Conservation (phyloP, 2,329 filamentous ascomycete genomes). For the Stromatinia cepivora region DNA sequence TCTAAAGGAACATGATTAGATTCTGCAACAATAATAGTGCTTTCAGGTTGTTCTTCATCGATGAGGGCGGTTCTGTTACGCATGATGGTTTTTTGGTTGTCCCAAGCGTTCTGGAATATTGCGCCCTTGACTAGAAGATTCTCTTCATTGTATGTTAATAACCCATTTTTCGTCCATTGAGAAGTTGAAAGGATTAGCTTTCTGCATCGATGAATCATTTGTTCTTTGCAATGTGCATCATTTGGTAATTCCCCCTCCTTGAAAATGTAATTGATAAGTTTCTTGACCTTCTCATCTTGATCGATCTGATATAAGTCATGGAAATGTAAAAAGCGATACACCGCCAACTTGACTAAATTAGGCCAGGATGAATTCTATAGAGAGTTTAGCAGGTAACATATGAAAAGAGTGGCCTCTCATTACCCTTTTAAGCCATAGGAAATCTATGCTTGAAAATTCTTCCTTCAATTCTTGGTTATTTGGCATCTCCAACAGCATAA, state of each 20-base stretch:
- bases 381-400: neutral
- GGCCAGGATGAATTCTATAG: neutral
- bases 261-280: neutral
- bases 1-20: neutral
- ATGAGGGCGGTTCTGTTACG: neutral
- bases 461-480: neutral
- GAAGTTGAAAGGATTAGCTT: neutral
- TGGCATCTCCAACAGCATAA: slow-evolving; percentile 7
- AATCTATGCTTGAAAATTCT: neutral
- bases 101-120: slow-evolving; percentile 11
- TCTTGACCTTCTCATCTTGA: neutral
- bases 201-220: slow-evolving; percentile 11
- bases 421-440: slow-evolving; percentile 5
- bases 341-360: neutral
- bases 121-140: neutral
- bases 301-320: slow-evolving; percentile 5
- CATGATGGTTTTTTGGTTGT: neutral
- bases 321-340: slow-evolving; percentile 9
- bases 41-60: neutral
- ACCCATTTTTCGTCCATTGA: neutral
- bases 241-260: neutral
- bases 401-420: neutral
- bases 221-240: neutral
- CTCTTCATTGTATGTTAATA: neutral
- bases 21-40: neutral